Conservation (phyloP, 768 basidiomycete genomes). For the Cyclocybe aegerita region DNA sequence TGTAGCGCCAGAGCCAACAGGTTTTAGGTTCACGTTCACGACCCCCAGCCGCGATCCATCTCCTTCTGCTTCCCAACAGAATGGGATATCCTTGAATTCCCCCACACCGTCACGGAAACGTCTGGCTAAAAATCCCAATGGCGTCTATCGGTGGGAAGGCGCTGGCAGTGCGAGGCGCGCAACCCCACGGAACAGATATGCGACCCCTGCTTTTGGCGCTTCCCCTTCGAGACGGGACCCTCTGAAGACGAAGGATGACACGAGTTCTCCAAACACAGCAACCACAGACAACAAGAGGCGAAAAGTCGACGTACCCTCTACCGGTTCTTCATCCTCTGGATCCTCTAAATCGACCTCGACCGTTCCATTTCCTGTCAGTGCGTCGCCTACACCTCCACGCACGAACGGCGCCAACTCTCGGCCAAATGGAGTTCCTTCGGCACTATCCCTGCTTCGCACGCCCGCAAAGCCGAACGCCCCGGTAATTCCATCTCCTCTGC, state of each 20-base stretch:
- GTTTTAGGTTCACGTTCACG: slow-evolving; percentile 17
- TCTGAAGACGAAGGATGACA: slow-evolving; percentile 34
- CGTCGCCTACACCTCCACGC: slow-evolving; percentile 27
- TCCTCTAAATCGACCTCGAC: slow-evolving; percentile 15
- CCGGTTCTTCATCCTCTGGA: slow-evolving; percentile 27
- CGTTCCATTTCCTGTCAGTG: slow-evolving; percentile 35
- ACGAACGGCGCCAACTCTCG: slow-evolving; percentile 18
- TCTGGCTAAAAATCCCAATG: slow-evolving; percentile 72
- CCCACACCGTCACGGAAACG: slow-evolving; percentile 32
- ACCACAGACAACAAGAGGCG: slow-evolving; percentile 60
- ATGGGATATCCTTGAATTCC: slow-evolving; percentile 35
- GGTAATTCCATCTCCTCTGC: slow-evolving; percentile 69
- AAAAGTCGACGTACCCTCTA: slow-evolving; percentile 50
- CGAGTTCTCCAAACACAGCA: slow-evolving; percentile 30
- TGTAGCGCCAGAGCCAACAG: slow-evolving; percentile 17
- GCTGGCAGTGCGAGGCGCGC: slow-evolving; percentile 63
- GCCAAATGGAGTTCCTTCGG: slow-evolving; percentile 20
- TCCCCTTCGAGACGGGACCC: slow-evolving; percentile 43
- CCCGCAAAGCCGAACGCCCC: slow-evolving; percentile 60
- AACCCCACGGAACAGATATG: slow-evolving; percentile 60
- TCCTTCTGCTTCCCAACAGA: background rate
- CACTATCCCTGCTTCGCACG: slow-evolving; percentile 38
- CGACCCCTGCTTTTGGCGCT: slow-evolving; percentile 71
- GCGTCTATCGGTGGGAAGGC: slow-evolving; percentile 72
- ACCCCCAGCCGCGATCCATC: slow-evolving; percentile 8